phyloP scores from a whole-genome alignment of 2,329 filamentous ascomycete genomes.

The Xylaria sp. region DNA sequence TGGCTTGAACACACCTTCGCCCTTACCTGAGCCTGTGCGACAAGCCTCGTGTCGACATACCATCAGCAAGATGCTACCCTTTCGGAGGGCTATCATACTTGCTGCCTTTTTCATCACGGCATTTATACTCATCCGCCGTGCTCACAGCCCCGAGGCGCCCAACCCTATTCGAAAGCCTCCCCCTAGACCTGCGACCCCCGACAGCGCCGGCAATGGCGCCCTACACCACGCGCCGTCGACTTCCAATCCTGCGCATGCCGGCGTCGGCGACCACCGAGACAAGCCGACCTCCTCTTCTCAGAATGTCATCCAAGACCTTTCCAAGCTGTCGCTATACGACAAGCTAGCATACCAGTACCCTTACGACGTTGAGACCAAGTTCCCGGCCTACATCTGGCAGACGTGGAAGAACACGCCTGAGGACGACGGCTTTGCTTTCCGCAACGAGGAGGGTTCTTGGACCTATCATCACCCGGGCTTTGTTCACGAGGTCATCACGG shows the following conservation, averaged over 20 bases:
- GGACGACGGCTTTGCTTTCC: slow-evolving; percentile 81
- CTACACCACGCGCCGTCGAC: slow-evolving; percentile 42
- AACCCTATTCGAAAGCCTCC: slow-evolving; percentile 45
- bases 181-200: slow-evolving; percentile 42
- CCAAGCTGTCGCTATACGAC: slow-evolving; percentile 76
- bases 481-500: slow-evolving; percentile 96
- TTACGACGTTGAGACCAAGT: slow-evolving; percentile 88
- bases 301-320: slow-evolving; percentile 75
- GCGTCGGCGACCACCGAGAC: slow-evolving; percentile 33
- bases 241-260: slow-evolving; percentile 34
- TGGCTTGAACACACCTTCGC: slow-evolving; percentile 2
- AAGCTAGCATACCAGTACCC: slow-evolving; percentile 94
- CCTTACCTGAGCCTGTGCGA: slow-evolving; percentile 20
- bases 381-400: slow-evolving; percentile 99
- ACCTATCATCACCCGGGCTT: slow-evolving; percentile 87
- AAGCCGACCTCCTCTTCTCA: slow-evolving; percentile 62
- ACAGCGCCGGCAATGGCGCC: slow-evolving; percentile 30
- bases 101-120: slow-evolving; percentile 51
- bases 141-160: slow-evolving; percentile 47
- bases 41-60: background rate
- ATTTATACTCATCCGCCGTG: slow-evolving; percentile 51
- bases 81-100: slow-evolving; percentile 50
- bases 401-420: slow-evolving; percentile 93
- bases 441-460: slow-evolving; percentile 90
- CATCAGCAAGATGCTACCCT: slow-evolving; percentile 49